These are phyloP conservation scores for Acrocalymma vagum DNA, from an alignment of 2,329 filamentous ascomycete genomes.

Conservation along the genomic window DNA sequence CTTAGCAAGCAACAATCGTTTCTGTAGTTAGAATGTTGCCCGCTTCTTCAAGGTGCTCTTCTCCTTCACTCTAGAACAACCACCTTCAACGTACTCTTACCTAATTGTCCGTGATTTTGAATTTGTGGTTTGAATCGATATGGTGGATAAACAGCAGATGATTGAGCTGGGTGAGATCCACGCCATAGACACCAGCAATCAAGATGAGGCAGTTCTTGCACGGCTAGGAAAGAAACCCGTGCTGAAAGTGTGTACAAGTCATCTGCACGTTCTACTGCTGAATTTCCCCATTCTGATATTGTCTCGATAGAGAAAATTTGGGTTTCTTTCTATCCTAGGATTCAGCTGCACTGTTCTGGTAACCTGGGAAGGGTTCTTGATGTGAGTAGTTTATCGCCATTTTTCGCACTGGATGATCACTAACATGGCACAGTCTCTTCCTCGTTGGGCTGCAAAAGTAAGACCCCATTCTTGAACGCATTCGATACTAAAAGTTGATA, in stretches of 20 bases:
- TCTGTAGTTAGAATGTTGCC: too few relatives aligned
- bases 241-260: conserved; percentile 20
- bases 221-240: conserved; percentile 33
- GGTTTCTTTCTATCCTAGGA: conserved; percentile 34
- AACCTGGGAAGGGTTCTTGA: conserved; percentile 38
- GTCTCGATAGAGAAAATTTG: conserved; percentile 29
- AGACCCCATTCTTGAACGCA: background rate
- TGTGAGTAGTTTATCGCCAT: conserved; percentile 17
- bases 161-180: too few relatives aligned
- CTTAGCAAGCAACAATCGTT: too few relatives aligned
- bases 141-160: too few relatives aligned
- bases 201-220: conserved; percentile 28
- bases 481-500: conserved; percentile 10
- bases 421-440: conserved; percentile 27
- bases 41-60: too few relatives aligned
- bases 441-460: conserved; percentile 28
- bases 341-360: conserved; percentile 38
- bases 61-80: too few relatives aligned
- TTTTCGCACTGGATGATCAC: background rate
- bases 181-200: too few relatives aligned
- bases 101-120: too few relatives aligned
- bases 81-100: too few relatives aligned
- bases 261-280: background rate
- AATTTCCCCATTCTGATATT: too few relatives aligned
- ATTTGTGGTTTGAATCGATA: too few relatives aligned